Evolutionary conservation across 768 basidiomycete genomes (phyloP), one percentile per base, ranked within the genome.

Genomic region (Boletus sp.): DNA sequence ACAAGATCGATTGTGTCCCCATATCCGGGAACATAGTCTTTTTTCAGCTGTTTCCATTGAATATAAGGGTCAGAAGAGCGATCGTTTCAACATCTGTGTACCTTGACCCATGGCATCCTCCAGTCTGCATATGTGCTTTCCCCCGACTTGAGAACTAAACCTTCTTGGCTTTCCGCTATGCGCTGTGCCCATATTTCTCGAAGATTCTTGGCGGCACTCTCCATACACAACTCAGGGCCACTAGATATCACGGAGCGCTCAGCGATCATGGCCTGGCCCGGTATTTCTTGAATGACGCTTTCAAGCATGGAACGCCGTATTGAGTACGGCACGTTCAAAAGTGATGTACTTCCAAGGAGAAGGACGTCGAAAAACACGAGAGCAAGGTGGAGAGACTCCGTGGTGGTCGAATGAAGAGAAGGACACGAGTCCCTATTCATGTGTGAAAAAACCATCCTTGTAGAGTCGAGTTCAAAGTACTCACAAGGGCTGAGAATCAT

Each of bases 361-460:
- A 97, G 78, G 14, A 95, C 64, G 64, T 97, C 94, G 65, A 95
- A 97, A 75, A 94, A 95, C 12, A 93, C 86, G 17, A 96, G 78
- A 18, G 84, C 90, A 7, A 94, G 82, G 58, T 86, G 87, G 2
- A 84, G 79, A 10, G 74, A 67, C 15, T 72, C 72, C 7, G 58
- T 45, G 18, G 73, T 70, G 3, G 75, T 72, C 8, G 81, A 79
- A 47, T 70, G 56, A 37, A 81, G 66, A 4, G 80, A 81, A 52
- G 71, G 70, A 45, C 78, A 78, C 5, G 75, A 74, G 3, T 74
- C 71, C 35, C 73, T 74, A 30, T 35, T 17, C 24, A 32, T 56
- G 35, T 20, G 45, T 65, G 18, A 64, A 52, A 28, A 14, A 54
- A 0, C 5, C 30, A 8, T 12, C 37, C 40, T 45, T 28, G 10